phyloP scores from a whole-genome alignment of 768 basidiomycete genomes.

The Leccinum arenicola region DNA sequence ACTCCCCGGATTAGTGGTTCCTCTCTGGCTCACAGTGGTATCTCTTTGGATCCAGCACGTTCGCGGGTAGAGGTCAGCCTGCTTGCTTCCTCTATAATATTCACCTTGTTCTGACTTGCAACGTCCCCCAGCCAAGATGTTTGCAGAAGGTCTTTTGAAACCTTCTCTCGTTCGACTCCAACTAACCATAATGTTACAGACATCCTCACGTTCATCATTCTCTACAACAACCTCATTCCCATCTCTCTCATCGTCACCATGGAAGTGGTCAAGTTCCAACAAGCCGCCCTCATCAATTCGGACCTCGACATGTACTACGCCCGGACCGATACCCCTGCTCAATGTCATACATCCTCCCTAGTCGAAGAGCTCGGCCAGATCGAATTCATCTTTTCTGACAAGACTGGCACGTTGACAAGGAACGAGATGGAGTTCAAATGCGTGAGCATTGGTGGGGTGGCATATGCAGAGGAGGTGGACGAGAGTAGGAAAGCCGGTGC shows the following conservation, averaged over 20 bases:
- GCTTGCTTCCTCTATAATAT: background rate
- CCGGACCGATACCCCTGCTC: conserved; percentile 90
- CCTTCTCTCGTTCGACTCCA: background rate
- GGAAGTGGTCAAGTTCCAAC: conserved; percentile 99
- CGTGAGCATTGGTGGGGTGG: conserved; percentile 83
- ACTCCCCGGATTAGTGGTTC: conserved; percentile 59
- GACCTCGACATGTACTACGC: conserved; percentile 99
- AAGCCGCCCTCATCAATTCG: conserved; percentile 95
- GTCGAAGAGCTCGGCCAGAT: conserved; percentile 99
- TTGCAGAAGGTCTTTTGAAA: conserved; percentile 69
- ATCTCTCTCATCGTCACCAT: conserved; percentile 99
- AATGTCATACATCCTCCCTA: conserved; percentile 96
- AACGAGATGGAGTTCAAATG: conserved; percentile 98
- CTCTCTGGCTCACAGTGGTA: conserved; percentile 91
- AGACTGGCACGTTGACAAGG: conserved; percentile 91
- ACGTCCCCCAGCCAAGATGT: conserved; percentile 55
- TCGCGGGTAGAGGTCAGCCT: conserved; percentile 61
- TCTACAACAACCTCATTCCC: conserved; percentile 98
- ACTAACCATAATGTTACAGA: conserved; percentile 45
- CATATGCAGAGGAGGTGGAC: conserved; percentile 90
- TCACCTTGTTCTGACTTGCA: background rate
- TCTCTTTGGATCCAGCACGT: conserved; percentile 58
- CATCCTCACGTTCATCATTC: conserved; percentile 95
- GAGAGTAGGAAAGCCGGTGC: conserved; percentile 69
- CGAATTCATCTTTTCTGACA: conserved; percentile 94